Conservation (phyloP, 805 yeast species). For the Sporopachydermia lactativora region DNA sequence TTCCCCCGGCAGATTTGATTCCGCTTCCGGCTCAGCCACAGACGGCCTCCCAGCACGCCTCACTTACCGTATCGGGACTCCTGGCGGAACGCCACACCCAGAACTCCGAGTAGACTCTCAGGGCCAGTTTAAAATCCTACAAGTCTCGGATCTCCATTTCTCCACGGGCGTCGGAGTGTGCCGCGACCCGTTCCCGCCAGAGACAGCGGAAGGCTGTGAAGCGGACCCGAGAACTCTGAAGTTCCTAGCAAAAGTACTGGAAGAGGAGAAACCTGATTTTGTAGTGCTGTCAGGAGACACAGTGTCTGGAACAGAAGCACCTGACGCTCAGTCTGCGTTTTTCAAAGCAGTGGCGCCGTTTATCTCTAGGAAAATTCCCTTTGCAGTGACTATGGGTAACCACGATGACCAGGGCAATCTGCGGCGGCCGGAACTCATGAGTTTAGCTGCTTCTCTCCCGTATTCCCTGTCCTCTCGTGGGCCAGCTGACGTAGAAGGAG, state of each 20-base stretch:
- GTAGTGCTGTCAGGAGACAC: slow-evolving; percentile 90
- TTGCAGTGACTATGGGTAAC: slow-evolving; percentile 78
- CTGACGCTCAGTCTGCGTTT: slow-evolving; percentile 74
- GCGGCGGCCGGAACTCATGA: slow-evolving; percentile 44
- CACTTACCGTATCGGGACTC: slow-evolving; percentile 6
- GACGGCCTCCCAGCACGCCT: not conserved
- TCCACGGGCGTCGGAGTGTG: slow-evolving; percentile 77
- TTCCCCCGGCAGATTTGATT: not conserved
- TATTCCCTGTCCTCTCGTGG: slow-evolving; percentile 50
- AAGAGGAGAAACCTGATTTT: slow-evolving; percentile 67
- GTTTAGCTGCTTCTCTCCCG: slow-evolving; percentile 44
- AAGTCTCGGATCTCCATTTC: slow-evolving; percentile 84
- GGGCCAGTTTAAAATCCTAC: slow-evolving; percentile 62
- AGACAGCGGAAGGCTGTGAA: slow-evolving; percentile 34
- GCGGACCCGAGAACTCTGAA: slow-evolving; percentile 65
- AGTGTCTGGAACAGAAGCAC: slow-evolving; percentile 64
- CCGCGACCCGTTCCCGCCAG: slow-evolving; percentile 53
- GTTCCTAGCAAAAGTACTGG: slow-evolving; percentile 51
- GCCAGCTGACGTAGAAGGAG: slow-evolving; percentile 58
- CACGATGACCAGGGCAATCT: slow-evolving; percentile 86
- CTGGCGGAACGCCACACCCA: slow-evolving; percentile 12
- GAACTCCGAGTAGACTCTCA: slow-evolving; percentile 23
- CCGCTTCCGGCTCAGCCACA: not conserved
- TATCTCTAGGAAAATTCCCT: slow-evolving; percentile 57
- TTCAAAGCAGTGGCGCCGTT: slow-evolving; percentile 65